Conservation (phyloP, 495 filamentous ascomycete species). For the Podospora pseudocomata region DNA sequence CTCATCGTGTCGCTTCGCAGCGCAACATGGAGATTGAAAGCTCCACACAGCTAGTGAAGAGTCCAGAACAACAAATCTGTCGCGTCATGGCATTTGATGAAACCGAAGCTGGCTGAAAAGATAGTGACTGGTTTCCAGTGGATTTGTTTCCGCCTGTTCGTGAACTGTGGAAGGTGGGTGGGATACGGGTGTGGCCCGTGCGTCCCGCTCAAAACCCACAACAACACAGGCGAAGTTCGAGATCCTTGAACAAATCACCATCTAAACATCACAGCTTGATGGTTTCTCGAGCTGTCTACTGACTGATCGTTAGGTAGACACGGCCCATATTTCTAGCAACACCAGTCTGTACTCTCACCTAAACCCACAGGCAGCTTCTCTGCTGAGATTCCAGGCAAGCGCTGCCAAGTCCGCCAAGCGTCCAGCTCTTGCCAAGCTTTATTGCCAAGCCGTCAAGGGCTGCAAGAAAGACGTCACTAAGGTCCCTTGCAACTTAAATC, state of each 20-base stretch:
- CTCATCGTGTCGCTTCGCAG: slow-evolving; percentile 10
- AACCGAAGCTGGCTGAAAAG: neutral
- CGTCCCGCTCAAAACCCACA: neutral
- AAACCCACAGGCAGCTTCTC: neutral
- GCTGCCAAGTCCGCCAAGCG: slow-evolving; percentile 24
- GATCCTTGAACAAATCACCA: neutral
- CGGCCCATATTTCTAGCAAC: neutral
- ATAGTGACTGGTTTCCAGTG: neutral
- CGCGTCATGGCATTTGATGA: neutral
- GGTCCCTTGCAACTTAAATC: neutral
- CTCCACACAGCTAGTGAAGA: neutral
- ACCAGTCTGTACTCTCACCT: neutral
- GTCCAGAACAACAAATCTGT: neutral
- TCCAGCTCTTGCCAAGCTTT: slow-evolving; percentile 21
- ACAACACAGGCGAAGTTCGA: neutral
- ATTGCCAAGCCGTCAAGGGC: slow-evolving; percentile 35
- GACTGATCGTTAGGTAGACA: neutral
- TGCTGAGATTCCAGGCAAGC: neutral
- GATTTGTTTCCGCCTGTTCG: neutral
- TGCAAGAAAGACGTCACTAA: slow-evolving; percentile 15
- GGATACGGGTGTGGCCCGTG: neutral
- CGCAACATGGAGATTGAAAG: neutral
- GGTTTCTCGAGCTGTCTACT: neutral
- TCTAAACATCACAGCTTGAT: neutral
- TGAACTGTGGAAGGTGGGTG: neutral